A percentile compares a stretch with the other conserved stretches of the same genome.
phyloP scores from a whole-genome alignment of 2,329 filamentous ascomycete species.

The Microdochium trichocladiopsis region DNA sequence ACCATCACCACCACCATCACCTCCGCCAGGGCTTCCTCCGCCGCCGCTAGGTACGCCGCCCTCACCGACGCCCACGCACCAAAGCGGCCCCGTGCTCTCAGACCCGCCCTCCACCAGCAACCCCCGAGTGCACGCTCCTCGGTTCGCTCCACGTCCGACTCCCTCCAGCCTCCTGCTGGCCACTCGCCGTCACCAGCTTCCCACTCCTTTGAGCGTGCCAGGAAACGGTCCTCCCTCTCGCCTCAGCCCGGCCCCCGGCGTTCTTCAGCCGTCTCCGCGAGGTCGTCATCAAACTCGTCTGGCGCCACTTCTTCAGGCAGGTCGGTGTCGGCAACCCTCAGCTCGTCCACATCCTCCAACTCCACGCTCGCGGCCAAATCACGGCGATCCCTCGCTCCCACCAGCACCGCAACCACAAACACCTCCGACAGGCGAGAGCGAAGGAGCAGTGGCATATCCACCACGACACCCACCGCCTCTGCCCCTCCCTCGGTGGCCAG shows the following conservation, averaged over 20 bases:
- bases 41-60: not conserved
- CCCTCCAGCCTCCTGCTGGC: not conserved
- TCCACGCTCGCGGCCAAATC: not conserved
- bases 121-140: not conserved
- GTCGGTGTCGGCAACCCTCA: not conserved
- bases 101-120: not conserved
- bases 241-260: not conserved
- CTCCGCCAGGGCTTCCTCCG: not conserved
- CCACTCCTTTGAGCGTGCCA: not conserved
- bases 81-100: not conserved
- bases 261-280: not conserved
- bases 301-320: not conserved
- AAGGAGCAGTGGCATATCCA: not conserved
- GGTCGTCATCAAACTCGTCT: not conserved
- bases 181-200: not conserved
- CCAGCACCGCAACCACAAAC: not conserved
- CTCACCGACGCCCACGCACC: not conserved
- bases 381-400: not conserved
- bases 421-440: not conserved
- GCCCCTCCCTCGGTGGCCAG: not conserved
- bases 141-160: not conserved
- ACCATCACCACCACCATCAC: not conserved
- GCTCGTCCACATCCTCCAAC: not conserved
- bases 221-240: not conserved
- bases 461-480: not conserved